Percentiles rank a stretch among this genome's conserved stretches.
Conservation (phyloP, 352 stramenopile genomes). For the Paralagenidium karlingii region DNA sequence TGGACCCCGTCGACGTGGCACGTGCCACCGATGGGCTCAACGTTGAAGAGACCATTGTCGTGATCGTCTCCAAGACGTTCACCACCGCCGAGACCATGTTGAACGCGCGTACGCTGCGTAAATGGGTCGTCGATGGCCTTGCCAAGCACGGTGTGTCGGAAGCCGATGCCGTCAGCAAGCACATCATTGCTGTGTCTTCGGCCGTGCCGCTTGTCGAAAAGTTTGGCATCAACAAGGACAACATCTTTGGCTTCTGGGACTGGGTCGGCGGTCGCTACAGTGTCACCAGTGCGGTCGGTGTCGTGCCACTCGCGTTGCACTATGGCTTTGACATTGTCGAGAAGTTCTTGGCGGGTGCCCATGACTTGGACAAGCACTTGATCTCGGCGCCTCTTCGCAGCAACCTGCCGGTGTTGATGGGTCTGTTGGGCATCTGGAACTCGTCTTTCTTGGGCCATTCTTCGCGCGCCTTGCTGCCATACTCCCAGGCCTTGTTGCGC, state of each 20-base stretch:
- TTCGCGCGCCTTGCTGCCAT: slow-evolving; percentile 85
- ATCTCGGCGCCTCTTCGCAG: slow-evolving; percentile 83
- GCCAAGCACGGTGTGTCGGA: slow-evolving; percentile 64
- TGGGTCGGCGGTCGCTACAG: slow-evolving; percentile 97
- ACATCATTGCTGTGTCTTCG: slow-evolving; percentile 88
- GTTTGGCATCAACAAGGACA: slow-evolving; percentile 91
- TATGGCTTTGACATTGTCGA: slow-evolving; percentile 90
- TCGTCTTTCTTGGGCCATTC: slow-evolving; percentile 95
- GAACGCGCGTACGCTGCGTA: slow-evolving; percentile 92
- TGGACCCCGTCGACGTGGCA: slow-evolving; percentile 96
- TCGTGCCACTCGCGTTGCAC: slow-evolving; percentile 93
- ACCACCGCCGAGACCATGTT: slow-evolving; percentile 99
- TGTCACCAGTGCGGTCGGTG: slow-evolving; percentile 94
- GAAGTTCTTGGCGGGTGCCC: slow-evolving; percentile 91
- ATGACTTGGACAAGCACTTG: slow-evolving; percentile 97
- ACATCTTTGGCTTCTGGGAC: slow-evolving; percentile 99
- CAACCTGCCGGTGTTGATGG: slow-evolving; percentile 97
- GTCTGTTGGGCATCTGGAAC: slow-evolving; percentile 97
- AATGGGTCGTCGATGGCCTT: slow-evolving; percentile 93
- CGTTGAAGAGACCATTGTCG: slow-evolving; percentile 91
- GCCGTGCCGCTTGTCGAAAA: slow-evolving; percentile 68
- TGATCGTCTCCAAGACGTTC: slow-evolving; percentile 98
- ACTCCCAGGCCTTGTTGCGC: slow-evolving; percentile 88
- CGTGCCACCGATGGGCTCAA: slow-evolving; percentile 84
- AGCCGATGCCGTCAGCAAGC: slow-evolving; percentile 84